Evolutionary conservation across 2,329 filamentous ascomycete species (phyloP), one percentile per base, ranked within the genome.

Genomic region (Aspergillus pseudoterreus): DNA sequence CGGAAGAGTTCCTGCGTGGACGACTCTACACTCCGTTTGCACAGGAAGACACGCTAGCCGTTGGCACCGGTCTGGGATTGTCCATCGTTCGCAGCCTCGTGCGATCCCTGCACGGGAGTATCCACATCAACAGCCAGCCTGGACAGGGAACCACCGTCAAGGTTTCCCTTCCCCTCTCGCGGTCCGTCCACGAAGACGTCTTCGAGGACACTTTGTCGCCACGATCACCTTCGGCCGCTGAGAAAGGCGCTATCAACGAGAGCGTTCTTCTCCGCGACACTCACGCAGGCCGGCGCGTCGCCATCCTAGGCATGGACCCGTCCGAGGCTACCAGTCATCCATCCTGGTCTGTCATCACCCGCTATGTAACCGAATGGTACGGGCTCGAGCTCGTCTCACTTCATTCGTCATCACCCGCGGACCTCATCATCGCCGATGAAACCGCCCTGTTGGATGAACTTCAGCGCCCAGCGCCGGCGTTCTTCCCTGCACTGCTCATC

Each of bases 41-140:
- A 0, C 86, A 89, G 55, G 86, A 88, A 59, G 78, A 87, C 44
- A 68, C 73, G 0, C 65, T 88, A 1, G 74, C 79, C 0, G 77
- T 70, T 4, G 72, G 72, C 6, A 73, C 72, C 0, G 72, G 72
- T 0, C 71, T 89, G 0, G 86, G 86, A 0, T 67, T 89, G 27
- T 84, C 81, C 38, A 81, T 89, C 8, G 85, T 88, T 2, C 77
- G 79, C 17, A 66, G 75, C 63, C 81, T 88, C 6, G 78, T 86
- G 14, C 77, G 80, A 43, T 78, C 82, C 22, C 69, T 88, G 1
- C 76, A 78, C 24, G 85, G 85, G 0, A 76, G 72, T 6, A 82
- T 88, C 41, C 75, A 81, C 8, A 75, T 87, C 32, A 74, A 74
- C 30, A 82, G 76, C 45, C 73, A 80, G 48, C 70, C 75, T 9